Conservation (phyloP, 1,284 basidiomycete species). For the Agroathelia rolfsii region DNA sequence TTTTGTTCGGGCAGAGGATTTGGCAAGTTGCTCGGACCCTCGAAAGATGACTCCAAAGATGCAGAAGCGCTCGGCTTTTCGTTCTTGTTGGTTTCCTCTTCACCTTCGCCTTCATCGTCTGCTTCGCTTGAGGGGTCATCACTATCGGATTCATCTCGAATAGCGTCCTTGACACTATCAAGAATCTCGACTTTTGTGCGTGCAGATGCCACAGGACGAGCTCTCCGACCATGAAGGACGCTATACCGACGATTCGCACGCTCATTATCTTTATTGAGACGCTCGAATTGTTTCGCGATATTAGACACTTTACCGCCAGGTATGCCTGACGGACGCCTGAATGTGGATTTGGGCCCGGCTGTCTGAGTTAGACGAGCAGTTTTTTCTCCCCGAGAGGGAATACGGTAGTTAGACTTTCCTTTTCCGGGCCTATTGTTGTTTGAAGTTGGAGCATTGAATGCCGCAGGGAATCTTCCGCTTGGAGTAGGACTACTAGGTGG, state of each 20-base stretch:
- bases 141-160: slow-evolving; percentile 77
- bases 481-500: slow-evolving; percentile 58
- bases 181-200: slow-evolving; percentile 87
- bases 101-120: slow-evolving; percentile 78
- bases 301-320: slow-evolving; percentile 60
- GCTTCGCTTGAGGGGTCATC: slow-evolving; percentile 79
- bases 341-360: slow-evolving; percentile 33
- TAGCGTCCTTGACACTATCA: slow-evolving; percentile 86
- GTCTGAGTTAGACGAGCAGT: slow-evolving; percentile 32
- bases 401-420: too few species aligned
- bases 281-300: slow-evolving; percentile 71
- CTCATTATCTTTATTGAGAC: slow-evolving; percentile 58
- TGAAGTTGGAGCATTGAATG: slow-evolving; percentile 10
- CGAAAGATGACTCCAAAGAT: slow-evolving; percentile 25
- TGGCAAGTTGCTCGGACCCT: too few species aligned
- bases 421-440: slow-evolving; percentile 21
- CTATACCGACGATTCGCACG: slow-evolving; percentile 60
- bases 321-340: slow-evolving; percentile 39
- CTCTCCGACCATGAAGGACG: slow-evolving; percentile 78
- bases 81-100: slow-evolving; percentile 46
- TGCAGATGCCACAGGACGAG: slow-evolving; percentile 88
- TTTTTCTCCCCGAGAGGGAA: slow-evolving; percentile 37
- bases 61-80: slow-evolving; percentile 17
- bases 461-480: slow-evolving; percentile 18
- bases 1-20: too few species aligned